Evolutionary conservation across 139 green algal genomes (phyloP).

Genomic region (Coelastrella sp.): DNA sequence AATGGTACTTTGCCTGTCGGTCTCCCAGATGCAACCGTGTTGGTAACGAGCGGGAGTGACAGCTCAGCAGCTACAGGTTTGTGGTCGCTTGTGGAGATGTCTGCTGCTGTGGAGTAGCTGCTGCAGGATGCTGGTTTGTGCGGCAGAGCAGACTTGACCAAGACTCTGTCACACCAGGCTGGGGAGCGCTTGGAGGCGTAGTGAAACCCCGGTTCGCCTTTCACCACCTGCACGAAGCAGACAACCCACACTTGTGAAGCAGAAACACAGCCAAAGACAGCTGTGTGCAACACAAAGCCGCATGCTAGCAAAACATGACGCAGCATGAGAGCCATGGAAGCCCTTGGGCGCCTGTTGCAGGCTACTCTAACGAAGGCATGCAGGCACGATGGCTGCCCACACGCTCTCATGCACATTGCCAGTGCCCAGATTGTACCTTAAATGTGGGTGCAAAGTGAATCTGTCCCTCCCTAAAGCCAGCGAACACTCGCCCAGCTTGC

Average conservation of each 20-base stretch:
- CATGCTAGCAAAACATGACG: no score
- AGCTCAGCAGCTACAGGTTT: constrained; percentile 78
- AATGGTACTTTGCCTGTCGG: background rate
- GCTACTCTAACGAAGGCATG: no score
- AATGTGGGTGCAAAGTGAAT: constrained; percentile 77
- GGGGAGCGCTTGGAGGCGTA: constrained; percentile 75
- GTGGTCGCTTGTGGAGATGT: constrained; percentile 76
- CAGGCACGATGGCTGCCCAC: background rate
- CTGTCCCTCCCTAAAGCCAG: constrained; percentile 71
- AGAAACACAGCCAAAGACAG: no score
- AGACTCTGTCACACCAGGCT: constrained; percentile 82
- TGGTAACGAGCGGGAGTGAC: constrained; percentile 45
- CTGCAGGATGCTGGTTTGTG: constrained; percentile 51
- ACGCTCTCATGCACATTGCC: background rate
- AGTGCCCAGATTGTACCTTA: constrained; percentile 62
- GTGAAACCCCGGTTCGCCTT: constrained; percentile 42
- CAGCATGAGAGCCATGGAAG: no score
- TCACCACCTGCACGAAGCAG: constrained; percentile 24
- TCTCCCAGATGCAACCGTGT: constrained; percentile 26
- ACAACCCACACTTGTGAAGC: no score
- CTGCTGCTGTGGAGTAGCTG: constrained; percentile 66
- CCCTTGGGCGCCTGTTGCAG: no score
- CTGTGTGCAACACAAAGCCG: no score
- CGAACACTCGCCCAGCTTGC: constrained; percentile 58
- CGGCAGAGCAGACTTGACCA: constrained; percentile 70